Conservation (phyloP, 225 moss, liverwort and hornwort species). For the Pseudisothecium myosuroides region DNA sequence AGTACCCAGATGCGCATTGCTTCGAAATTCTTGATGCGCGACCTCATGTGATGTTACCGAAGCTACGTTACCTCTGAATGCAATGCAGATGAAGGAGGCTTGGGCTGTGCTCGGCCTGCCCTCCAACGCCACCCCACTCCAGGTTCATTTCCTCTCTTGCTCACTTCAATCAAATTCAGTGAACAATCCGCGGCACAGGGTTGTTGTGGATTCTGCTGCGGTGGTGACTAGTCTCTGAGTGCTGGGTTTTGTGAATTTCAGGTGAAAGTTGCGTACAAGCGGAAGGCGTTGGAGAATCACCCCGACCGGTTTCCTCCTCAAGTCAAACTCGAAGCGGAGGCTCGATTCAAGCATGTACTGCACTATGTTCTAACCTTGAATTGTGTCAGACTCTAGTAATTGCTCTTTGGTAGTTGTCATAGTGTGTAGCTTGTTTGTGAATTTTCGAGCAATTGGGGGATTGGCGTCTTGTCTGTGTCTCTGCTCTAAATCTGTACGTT, state of each 20-base stretch:
- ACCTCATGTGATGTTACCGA: background rate
- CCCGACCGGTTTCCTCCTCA: conserved; percentile 37
- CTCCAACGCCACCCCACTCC: conserved; percentile 25
- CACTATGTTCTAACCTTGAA: background rate
- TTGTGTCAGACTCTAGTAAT: background rate
- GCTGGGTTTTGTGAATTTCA: background rate
- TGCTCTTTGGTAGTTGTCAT: background rate
- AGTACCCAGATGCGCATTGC: background rate
- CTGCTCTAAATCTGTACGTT: background rate
- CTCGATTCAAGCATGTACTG: conserved; percentile 42
- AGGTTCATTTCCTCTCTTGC: background rate
- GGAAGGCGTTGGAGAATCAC: conserved; percentile 46
- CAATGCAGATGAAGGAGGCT: conserved; percentile 40
- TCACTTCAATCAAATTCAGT: background rate
- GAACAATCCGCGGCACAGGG: background rate
- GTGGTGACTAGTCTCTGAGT: background rate
- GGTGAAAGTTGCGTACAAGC: conserved; percentile 39
- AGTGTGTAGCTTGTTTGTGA: background rate
- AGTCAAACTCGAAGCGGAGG: conserved; percentile 31
- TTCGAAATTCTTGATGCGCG: background rate
- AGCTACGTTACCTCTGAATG: background rate
- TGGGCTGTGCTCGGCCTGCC: conserved; percentile 32
- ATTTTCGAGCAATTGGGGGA: background rate
- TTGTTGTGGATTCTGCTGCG: background rate
- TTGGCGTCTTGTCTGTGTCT: background rate